Percentiles rank a stretch among this genome's conserved stretches.
These are phyloP conservation scores for Trichosporon inkin DNA, from an alignment of 1,284 basidiomycete genomes.

Conservation along the genomic window DNA sequence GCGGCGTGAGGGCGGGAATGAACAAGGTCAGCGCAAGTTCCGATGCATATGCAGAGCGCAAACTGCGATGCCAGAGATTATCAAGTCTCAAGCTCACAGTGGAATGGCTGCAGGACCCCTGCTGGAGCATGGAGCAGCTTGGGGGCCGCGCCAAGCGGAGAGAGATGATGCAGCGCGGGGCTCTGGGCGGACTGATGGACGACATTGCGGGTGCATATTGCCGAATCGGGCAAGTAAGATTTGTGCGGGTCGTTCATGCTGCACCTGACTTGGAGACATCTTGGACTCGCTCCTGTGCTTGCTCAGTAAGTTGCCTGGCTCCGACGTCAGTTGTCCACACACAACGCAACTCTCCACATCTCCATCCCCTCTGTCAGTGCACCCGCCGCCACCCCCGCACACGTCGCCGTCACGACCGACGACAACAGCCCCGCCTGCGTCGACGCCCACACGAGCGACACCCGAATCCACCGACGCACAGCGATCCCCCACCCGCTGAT, in stretches of 20 bases:
- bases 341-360: not conserved
- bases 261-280: conserved; percentile 5
- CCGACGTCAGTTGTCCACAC: not conserved
- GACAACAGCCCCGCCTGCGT: too few species aligned
- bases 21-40: too few species aligned
- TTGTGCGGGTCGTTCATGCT: not conserved
- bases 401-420: too few species aligned
- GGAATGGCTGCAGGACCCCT: too few species aligned
- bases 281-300: not conserved
- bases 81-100: too few species aligned
- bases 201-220: not conserved
- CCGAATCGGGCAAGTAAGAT: conserved; percentile 6
- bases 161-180: too few species aligned
- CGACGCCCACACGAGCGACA: not conserved
- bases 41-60: too few species aligned
- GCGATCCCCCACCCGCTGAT: conserved; percentile 8
- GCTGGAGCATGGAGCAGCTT: too few species aligned
- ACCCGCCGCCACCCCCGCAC: too few species aligned
- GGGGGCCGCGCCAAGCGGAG: too few species aligned
- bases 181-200: not conserved
- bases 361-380: not conserved
- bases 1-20: too few species aligned
- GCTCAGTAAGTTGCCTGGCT: not conserved
- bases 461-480: not conserved
- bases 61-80: too few species aligned